Base-by-base conservation (phyloP, 495 filamentous ascomycete genomes). In the Annulohypoxylon stygium region DNA sequence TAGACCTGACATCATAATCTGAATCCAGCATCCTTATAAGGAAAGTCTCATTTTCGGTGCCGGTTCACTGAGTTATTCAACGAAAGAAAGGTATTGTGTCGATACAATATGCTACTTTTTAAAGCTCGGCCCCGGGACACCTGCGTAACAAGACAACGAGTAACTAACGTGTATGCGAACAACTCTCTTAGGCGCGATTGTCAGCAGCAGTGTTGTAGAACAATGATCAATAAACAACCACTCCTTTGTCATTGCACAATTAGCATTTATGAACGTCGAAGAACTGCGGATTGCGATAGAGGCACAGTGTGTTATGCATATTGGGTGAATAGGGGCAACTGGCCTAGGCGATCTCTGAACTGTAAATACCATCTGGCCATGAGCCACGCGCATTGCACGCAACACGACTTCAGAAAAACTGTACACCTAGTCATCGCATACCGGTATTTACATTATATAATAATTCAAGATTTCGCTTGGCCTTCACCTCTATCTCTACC, bases 291-390 rank as follows among this genome's bases (percentile, higher is more conserved):
- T 47, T 20, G 4, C 43, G 5, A 47, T 20, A 20, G 43, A 47
- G 43, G 43, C n/a, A 9, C n/a, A 20, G 43, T 7, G 43, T 7
- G 18, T 18, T 47, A 47, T 20, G 43, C 4, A 4, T 7, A 12
- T 47, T n/a, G 43, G 43, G 18, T 47, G 43, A 47, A 47, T 47
- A 47, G 43, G 43, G 43, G 43, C 43, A 47, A 47, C 43, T 8
- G 43, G 8, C 41, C 41, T n/a, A 5, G 4, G 4, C 14, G 41
- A n/a, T 45, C 43, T 47, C 43, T 47, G 4, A 47, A 47, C 43
- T 47, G 43, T 47, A 47, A 20, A 47, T 47, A 47, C 43, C 43
- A 7, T 47, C 43, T 9, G 43, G 16, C 8, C 43, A 20, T 47
- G 43, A 20, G 43, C 10, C 25, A 11, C 7, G 7, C 48, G 10